Evolutionary conservation across 345 rosid genomes (phyloP).

Genomic region (Eucalyptus regnans): DNA sequence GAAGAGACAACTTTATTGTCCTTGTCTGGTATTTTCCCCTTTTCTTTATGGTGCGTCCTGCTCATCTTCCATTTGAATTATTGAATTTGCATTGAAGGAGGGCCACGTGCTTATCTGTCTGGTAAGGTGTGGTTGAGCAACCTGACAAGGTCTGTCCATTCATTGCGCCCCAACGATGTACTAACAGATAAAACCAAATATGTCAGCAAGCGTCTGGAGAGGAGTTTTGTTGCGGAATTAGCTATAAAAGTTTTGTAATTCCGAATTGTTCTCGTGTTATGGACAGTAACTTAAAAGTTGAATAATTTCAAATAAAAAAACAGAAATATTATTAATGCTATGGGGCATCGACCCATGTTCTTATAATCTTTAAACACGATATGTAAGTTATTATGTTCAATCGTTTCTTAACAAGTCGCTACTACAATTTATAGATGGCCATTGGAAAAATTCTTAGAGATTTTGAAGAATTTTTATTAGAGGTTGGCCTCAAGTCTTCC

Average conservation of each 20-base stretch:
- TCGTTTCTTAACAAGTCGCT: background rate
- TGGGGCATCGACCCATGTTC: fast-evolving
- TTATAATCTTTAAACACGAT: background rate
- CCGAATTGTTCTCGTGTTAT: background rate
- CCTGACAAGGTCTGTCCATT: background rate
- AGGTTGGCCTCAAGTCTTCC: background rate
- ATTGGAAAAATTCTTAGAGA: background rate
- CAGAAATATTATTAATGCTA: too few species aligned
- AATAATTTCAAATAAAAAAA: background rate
- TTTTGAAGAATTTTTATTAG: background rate
- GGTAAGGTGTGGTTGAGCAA: fast-evolving
- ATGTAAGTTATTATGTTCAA: fast-evolving
- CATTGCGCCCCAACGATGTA: background rate
- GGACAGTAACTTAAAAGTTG: fast-evolving
- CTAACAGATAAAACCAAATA: too few species aligned
- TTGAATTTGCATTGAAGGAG: background rate
- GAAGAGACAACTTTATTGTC: too few species aligned
- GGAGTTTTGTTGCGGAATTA: too few species aligned
- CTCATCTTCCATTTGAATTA: background rate
- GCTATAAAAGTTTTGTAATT: too few species aligned
- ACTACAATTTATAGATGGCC: background rate
- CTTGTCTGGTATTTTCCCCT: too few species aligned
- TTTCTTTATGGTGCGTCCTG: too few species aligned
- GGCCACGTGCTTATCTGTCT: background rate
- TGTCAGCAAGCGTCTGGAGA: background rate